These are phyloP conservation scores for Neurospora sp. DNA, from an alignment of 2,329 filamentous ascomycete genomes.

Conservation along the genomic window DNA sequence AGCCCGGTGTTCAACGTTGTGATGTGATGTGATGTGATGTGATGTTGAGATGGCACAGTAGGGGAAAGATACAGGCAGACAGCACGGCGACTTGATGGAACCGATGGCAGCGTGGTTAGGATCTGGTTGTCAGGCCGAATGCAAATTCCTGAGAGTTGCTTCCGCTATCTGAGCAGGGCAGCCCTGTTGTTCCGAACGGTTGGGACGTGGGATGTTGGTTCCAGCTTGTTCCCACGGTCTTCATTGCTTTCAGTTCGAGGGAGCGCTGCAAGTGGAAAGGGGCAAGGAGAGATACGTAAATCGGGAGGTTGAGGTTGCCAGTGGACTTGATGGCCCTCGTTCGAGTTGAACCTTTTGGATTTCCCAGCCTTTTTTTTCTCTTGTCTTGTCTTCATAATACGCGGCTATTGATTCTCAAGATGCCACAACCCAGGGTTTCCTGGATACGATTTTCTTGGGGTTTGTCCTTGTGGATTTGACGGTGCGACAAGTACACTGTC, in stretches of 20 bases:
- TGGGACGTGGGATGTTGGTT: background rate
- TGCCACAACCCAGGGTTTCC: too few relatives aligned
- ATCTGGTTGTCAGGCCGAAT: background rate
- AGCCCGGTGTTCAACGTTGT: background rate
- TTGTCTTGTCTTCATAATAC: background rate
- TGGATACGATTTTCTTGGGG: too few relatives aligned
- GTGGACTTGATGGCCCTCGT: too few relatives aligned
- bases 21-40: background rate
- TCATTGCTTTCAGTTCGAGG: background rate
- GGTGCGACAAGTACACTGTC: background rate
- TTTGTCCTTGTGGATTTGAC: background rate
- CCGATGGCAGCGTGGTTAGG: background rate
- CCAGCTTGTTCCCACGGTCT: background rate
- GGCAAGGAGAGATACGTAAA: background rate
- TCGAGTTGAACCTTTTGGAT: background rate
- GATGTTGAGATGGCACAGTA: background rate
- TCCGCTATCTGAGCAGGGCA: background rate
- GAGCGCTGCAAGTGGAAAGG: background rate
- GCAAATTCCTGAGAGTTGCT: background rate
- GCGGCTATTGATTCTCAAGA: background rate
- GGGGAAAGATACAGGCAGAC: background rate
- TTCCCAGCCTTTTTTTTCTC: background rate
- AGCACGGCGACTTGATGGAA: background rate
- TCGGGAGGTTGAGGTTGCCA: background rate
- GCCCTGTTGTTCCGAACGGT: background rate